Conservation (phyloP, 1,284 basidiomycete genomes). For the Cryptococcus neoformans region DNA sequence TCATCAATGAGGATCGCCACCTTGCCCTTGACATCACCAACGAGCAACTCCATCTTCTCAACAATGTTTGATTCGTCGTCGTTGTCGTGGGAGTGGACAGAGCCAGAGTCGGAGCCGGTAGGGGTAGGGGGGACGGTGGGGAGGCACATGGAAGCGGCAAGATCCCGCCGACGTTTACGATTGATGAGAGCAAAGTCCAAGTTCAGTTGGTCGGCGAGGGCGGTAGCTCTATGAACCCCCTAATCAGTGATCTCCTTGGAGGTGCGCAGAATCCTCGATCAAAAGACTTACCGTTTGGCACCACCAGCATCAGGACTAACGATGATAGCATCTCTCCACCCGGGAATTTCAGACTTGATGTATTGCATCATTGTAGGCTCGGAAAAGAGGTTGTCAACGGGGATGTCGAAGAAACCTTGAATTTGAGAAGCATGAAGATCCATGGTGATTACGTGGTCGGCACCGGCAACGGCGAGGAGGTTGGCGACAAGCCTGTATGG, state of each 20-base stretch:
- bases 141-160: slow-evolving; percentile 25
- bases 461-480: slow-evolving; percentile 93
- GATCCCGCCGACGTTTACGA: slow-evolving; percentile 68
- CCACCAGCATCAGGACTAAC: slow-evolving; percentile 98
- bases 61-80: slow-evolving; percentile 50
- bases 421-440: slow-evolving; percentile 98
- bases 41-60: slow-evolving; percentile 83
- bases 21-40: slow-evolving; percentile 94
- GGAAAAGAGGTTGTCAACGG: slow-evolving; percentile 93
- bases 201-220: slow-evolving; percentile 91
- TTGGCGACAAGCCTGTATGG: slow-evolving; percentile 70
- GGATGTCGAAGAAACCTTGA: slow-evolving; percentile 99
- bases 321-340: slow-evolving; percentile 86
- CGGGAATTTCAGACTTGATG: slow-evolving; percentile 82
- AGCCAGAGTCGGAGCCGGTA: slow-evolving; percentile 38
- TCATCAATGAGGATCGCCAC: slow-evolving; percentile 95
- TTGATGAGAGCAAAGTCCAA: slow-evolving; percentile 98
- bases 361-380: slow-evolving; percentile 84
- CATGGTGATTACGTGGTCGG: slow-evolving; percentile 99
- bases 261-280: background rate
- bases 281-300: slow-evolving; percentile 76
- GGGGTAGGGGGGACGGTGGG: slow-evolving; percentile 48
- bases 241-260: background rate
- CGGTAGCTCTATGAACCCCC: slow-evolving; percentile 65
- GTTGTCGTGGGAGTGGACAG: slow-evolving; percentile 28